These are phyloP conservation scores for Taiwanofungus camphoratus DNA, from an alignment of 1,284 basidiomycete species.

Conservation along the genomic window DNA sequence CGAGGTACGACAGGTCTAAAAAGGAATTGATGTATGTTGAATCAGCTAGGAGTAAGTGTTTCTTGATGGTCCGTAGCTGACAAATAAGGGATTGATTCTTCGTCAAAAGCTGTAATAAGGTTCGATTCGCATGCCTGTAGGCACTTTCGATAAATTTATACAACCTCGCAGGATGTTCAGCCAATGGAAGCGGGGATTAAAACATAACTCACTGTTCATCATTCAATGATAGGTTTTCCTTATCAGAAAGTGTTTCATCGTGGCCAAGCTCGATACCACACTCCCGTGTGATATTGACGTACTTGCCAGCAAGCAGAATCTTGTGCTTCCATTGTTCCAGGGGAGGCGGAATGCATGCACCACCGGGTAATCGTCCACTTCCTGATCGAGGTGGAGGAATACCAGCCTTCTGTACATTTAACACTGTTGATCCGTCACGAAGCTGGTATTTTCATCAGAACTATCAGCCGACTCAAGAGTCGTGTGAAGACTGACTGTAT, in stretches of 20 bases:
- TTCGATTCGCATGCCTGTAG: slow-evolving; percentile 87
- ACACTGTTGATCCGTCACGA: slow-evolving; percentile 72
- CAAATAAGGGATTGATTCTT: slow-evolving; percentile 84
- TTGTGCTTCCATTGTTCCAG: slow-evolving; percentile 94
- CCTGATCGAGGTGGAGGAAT: slow-evolving; percentile 64
- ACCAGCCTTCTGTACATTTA: slow-evolving; percentile 65
- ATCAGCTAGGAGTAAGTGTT: slow-evolving; percentile 95
- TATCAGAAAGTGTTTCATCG: slow-evolving; percentile 36
- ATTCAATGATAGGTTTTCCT: slow-evolving; percentile 65
- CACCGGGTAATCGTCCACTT: slow-evolving; percentile 80
- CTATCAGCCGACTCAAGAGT: not conserved
- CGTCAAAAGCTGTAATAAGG: slow-evolving; percentile 79
- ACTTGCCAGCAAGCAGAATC: slow-evolving; percentile 90
- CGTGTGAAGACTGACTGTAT: slow-evolving; percentile 53
- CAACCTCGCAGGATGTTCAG: slow-evolving; percentile 46
- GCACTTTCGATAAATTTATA: slow-evolving; percentile 86
- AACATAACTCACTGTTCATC: slow-evolving; percentile 60
- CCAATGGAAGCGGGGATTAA: not conserved
- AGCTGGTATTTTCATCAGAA: slow-evolving; percentile 39
- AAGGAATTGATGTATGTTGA: slow-evolving; percentile 91
- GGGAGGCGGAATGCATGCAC: slow-evolving; percentile 84
- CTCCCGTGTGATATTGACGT: slow-evolving; percentile 92
- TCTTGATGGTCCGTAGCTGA: slow-evolving; percentile 85
- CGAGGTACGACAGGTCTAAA: slow-evolving; percentile 77
- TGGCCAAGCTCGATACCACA: slow-evolving; percentile 81